phyloP scores from a whole-genome alignment of 495 filamentous ascomycete species.

The Wilcoxina mikolae region DNA sequence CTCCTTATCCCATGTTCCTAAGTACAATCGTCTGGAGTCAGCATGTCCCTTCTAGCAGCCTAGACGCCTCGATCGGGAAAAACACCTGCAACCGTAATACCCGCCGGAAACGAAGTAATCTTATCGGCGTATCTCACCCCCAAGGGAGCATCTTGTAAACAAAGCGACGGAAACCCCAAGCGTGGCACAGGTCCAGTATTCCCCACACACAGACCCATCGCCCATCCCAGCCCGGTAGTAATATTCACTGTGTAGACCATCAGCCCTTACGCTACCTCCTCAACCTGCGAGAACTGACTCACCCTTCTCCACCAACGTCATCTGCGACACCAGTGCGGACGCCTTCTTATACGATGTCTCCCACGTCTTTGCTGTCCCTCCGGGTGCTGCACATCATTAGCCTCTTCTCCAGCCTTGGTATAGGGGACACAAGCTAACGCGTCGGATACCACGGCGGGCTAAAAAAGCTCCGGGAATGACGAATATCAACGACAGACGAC shows the following conservation, averaged over 20 bases:
- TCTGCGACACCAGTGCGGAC: slow-evolving; percentile 41
- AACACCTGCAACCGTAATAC: slow-evolving; percentile 41
- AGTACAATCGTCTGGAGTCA: background rate
- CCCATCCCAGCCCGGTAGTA: slow-evolving; percentile 53
- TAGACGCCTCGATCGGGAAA: slow-evolving; percentile 6
- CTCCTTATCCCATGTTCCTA: slow-evolving; percentile 32
- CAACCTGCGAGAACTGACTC: background rate
- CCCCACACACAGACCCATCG: slow-evolving; percentile 45
- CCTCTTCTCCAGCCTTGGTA: background rate
- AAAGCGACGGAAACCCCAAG: slow-evolving; percentile 27
- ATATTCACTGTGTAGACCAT: slow-evolving; percentile 40
- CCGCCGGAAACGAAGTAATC: slow-evolving; percentile 42
- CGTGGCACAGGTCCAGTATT: slow-evolving; percentile 37
- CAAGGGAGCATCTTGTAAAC: slow-evolving; percentile 45
- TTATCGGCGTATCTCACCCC: slow-evolving; percentile 37
- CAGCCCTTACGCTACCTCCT: background rate
- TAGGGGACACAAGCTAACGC: background rate
- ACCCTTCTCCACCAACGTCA: slow-evolving; percentile 50
- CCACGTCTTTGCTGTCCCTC: slow-evolving; percentile 34
- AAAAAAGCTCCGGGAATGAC: background rate
- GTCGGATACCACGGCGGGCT: background rate
- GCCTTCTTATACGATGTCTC: slow-evolving; percentile 48
- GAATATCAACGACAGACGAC: background rate
- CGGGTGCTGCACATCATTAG: slow-evolving; percentile 2
- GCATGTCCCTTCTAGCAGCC: background rate